phyloP scores from a whole-genome alignment of 768 basidiomycete genomes.

The Agaricus subrufescens region DNA sequence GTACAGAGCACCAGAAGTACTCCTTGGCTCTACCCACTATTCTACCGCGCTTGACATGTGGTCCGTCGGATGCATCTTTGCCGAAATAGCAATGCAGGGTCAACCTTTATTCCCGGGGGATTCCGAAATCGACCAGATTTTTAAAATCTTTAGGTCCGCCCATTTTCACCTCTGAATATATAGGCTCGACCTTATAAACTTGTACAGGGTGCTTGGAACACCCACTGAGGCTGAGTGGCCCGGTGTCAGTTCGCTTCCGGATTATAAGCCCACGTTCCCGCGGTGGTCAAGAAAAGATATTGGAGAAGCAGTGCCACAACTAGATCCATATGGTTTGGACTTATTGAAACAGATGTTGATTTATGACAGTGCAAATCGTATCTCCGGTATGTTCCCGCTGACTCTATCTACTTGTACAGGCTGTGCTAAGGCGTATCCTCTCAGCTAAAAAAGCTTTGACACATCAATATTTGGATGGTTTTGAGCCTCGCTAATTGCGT shows the following conservation, averaged over 20 bases:
- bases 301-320: slow-evolving; percentile 52
- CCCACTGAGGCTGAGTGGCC: slow-evolving; percentile 92
- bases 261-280: slow-evolving; percentile 96
- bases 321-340: slow-evolving; percentile 80
- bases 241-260: slow-evolving; percentile 80
- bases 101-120: slow-evolving; percentile 94
- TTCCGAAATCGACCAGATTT: slow-evolving; percentile 99
- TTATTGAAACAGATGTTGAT: slow-evolving; percentile 71
- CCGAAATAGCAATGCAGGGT: slow-evolving; percentile 95
- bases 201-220: slow-evolving; percentile 82
- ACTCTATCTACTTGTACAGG: slow-evolving; percentile 21
- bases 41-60: slow-evolving; percentile 99
- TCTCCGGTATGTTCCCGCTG: slow-evolving; percentile 65
- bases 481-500: not conserved
- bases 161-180: not conserved
- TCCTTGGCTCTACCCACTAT: slow-evolving; percentile 94
- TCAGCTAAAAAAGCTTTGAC: slow-evolving; percentile 52
- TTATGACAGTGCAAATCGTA: slow-evolving; percentile 88
- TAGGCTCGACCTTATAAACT: not conserved
- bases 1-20: slow-evolving; percentile 98
- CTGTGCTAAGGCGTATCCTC: slow-evolving; percentile 31
- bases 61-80: slow-evolving; percentile 99
- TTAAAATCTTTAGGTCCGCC: slow-evolving; percentile 93
- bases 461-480: slow-evolving; percentile 35
- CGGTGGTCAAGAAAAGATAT: slow-evolving; percentile 87